Evolutionary conservation across 164 flowering plant species (phyloP).

Genomic region (Buxus sempervirens): DNA sequence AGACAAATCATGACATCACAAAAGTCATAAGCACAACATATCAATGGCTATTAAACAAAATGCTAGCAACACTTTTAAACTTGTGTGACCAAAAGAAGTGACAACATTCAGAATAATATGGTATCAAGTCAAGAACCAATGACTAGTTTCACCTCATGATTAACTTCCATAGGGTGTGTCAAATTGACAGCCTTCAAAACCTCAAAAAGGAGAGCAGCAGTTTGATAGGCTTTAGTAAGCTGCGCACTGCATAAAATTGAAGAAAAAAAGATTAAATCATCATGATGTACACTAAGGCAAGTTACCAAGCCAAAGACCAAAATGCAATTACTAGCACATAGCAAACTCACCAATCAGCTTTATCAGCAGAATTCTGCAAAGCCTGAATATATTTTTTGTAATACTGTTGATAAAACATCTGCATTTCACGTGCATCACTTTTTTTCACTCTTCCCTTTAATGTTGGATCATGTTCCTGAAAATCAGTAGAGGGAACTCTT

Average conservation of each 20-base stretch:
- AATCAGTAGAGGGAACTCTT: background rate
- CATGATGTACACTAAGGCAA: background rate
- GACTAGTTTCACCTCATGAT: slow-evolving; percentile 64
- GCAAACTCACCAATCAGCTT: slow-evolving; percentile 78
- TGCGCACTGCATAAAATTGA: slow-evolving; percentile 76
- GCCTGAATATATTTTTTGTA: slow-evolving; percentile 95
- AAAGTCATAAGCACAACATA: background rate
- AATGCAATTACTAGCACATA: background rate
- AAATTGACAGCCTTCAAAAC: slow-evolving; percentile 92
- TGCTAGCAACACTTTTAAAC: no score
- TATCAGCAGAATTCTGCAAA: slow-evolving; percentile 86
- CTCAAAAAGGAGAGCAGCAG: slow-evolving; percentile 97
- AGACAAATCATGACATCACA: background rate
- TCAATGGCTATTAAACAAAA: background rate
- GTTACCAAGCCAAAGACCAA: background rate
- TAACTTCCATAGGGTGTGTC: slow-evolving; percentile 84
- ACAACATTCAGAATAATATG: slow-evolving; percentile 56
- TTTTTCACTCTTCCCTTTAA: slow-evolving; percentile 57
- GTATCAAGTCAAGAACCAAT: background rate
- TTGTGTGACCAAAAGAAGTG: slow-evolving; percentile 12
- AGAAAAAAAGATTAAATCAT: background rate
- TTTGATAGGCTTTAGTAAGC: slow-evolving; percentile 97
- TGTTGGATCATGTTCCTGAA: slow-evolving; percentile 89
- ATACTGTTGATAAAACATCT: slow-evolving; percentile 93
- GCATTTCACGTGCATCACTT: slow-evolving; percentile 99